Percentiles rank a stretch among this genome's conserved stretches.
Evolutionary conservation across 192 early-diverging fungal species (phyloP).

Genomic region (Rhizophagus clarus): DNA sequence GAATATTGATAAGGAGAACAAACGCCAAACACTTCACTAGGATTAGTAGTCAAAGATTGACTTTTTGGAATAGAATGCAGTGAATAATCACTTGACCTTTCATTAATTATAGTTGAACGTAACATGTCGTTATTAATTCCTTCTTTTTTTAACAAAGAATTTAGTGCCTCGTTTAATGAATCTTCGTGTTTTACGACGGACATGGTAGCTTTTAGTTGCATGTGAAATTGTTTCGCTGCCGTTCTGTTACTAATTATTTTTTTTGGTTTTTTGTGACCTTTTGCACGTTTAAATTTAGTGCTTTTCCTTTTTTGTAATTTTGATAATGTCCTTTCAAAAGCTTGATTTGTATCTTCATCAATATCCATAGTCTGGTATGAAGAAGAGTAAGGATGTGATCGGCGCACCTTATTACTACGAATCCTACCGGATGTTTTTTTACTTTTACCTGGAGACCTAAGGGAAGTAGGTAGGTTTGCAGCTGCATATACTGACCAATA

Average conservation of each 20-base stretch:
- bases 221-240: background rate
- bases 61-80: background rate
- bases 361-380: background rate
- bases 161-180: background rate
- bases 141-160: background rate
- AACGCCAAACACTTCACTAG: background rate
- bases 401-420: background rate
- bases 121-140: background rate
- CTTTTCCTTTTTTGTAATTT: background rate
- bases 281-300: background rate
- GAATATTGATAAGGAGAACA: background rate
- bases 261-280: no score
- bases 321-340: background rate
- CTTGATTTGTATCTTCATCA: background rate
- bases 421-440: background rate
- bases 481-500: conserved; percentile 21
- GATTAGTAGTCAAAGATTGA: background rate
- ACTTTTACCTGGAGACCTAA: background rate
- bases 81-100: background rate
- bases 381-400: background rate
- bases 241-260: background rate
- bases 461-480: background rate
- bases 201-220: background rate
- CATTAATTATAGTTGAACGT: background rate
- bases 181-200: no score